These are phyloP conservation scores for Phytomonas francai DNA, from an alignment of 208 protist genomes.

Conservation along the genomic window DNA sequence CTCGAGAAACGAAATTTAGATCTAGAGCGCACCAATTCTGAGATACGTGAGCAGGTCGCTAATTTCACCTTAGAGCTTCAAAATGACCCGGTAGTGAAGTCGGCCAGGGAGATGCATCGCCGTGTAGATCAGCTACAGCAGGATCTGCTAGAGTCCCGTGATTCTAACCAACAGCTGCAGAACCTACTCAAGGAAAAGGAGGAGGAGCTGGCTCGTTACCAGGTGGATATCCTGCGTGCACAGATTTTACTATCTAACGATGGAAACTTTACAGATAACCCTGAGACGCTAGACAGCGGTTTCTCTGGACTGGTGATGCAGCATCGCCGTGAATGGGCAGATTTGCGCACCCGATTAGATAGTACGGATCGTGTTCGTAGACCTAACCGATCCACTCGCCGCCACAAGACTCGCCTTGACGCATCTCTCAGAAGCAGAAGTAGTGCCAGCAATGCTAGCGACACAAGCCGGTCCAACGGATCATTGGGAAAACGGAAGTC, in stretches of 20 bases:
- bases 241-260: conserved; percentile 22
- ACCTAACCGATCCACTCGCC: neutral
- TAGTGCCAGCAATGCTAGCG: conserved; percentile 6
- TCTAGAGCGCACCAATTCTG: conserved; percentile 70
- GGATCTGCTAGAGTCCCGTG: conserved; percentile 34
- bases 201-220: conserved; percentile 55
- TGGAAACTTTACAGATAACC: conserved; percentile 4
- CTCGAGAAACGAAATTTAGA: conserved; percentile 62
- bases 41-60: conserved; percentile 69
- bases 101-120: conserved; percentile 67
- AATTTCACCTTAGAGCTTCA: conserved; percentile 84
- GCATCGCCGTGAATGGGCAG: neutral
- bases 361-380: neutral
- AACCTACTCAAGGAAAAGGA: conserved; percentile 53
- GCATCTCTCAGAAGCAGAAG: conserved; percentile 8
- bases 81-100: conserved; percentile 70
- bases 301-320: neutral
- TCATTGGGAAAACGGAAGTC: neutral
- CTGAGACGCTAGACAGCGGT: conserved; percentile 4
- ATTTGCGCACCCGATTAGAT: neutral
- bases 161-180: conserved; percentile 35
- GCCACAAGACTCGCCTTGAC: neutral
- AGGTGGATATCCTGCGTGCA: conserved; percentile 61
- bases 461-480: neutral
- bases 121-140: conserved; percentile 53